These are phyloP conservation scores for Hortiboletus flavorubellus DNA, from an alignment of 768 basidiomycete species.

Conservation along the genomic window DNA sequence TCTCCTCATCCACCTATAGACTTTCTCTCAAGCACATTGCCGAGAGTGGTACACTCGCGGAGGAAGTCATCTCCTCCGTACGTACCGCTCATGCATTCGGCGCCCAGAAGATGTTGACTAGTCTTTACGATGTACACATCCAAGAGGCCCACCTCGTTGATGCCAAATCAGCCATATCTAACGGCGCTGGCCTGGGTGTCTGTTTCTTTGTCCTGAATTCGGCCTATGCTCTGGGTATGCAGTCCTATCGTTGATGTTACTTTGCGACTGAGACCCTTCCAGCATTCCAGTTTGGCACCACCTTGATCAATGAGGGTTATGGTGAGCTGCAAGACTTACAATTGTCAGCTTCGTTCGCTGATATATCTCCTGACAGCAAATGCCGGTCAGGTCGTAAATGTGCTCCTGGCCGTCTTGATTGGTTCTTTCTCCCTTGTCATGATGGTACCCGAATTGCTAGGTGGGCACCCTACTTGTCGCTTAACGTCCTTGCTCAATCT, in stretches of 20 bases:
- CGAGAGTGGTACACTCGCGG: conserved; percentile 77
- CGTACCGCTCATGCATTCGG: conserved; percentile 93
- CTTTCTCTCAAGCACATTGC: conserved; percentile 72
- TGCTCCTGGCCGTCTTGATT: conserved; percentile 79
- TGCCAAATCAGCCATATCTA: conserved; percentile 55
- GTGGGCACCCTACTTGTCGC: conserved; percentile 31
- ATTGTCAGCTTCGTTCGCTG: background rate
- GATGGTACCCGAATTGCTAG: conserved; percentile 86
- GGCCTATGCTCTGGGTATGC: conserved; percentile 63
- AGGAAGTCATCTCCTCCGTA: conserved; percentile 89
- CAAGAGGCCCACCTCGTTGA: conserved; percentile 50
- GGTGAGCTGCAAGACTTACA: conserved; percentile 34
- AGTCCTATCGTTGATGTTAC: background rate
- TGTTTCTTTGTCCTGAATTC: conserved; percentile 87
- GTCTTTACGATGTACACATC: conserved; percentile 65
- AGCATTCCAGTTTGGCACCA: conserved; percentile 91
- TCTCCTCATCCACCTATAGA: conserved; percentile 32
- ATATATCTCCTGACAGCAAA: conserved; percentile 38
- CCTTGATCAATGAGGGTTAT: conserved; percentile 62
- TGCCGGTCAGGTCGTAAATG: conserved; percentile 76
- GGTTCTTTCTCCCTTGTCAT: conserved; percentile 87
- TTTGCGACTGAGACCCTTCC: background rate
- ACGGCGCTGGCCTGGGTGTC: conserved; percentile 58
- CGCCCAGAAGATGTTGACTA: conserved; percentile 59
- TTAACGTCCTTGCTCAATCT: background rate